phyloP scores from a whole-genome alignment of 73 alveolate species.

The Paramecium caudatum region DNA sequence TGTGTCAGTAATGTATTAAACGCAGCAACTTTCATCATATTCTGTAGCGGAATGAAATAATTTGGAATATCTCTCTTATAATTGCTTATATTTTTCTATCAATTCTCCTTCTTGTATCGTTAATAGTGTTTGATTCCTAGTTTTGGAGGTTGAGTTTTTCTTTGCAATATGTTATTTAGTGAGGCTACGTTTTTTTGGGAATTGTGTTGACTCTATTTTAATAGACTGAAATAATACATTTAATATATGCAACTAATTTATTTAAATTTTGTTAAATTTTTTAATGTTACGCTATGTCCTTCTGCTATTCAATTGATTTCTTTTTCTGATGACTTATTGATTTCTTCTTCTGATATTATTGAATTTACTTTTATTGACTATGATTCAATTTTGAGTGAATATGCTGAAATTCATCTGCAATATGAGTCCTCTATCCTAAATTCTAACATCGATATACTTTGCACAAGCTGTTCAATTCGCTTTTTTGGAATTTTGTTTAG shows the following conservation, averaged over 20 bases:
- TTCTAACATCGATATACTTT: not conserved
- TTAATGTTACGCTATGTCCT: not conserved
- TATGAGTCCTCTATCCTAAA: conserved; percentile 46
- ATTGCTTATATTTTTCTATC: not conserved
- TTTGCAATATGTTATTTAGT: no score
- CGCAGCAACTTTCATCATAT: conserved; percentile 22
- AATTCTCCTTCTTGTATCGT: not conserved
- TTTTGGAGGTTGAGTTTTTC: not conserved
- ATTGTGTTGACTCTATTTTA: no score
- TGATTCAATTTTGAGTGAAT: no score
- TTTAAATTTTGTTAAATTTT: no score
- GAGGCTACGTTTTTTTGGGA: no score
- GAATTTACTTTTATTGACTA: no score
- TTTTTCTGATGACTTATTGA: no score
- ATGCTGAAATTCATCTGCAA: no score
- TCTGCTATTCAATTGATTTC: no score
- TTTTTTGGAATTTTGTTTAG: conserved; percentile 17
- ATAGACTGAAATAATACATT: no score
- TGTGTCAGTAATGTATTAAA: not conserved
- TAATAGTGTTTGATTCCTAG: not conserved
- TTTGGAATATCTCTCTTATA: conserved; percentile 39
- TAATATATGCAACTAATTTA: no score
- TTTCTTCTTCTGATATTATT: no score
- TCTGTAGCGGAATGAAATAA: not conserved
- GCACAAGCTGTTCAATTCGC: conserved; percentile 19